A percentile compares a stretch with the other conserved stretches of the same genome.
Conservation (phyloP, 345 rosid genomes). For the Gossypium ekmanianum region DNA sequence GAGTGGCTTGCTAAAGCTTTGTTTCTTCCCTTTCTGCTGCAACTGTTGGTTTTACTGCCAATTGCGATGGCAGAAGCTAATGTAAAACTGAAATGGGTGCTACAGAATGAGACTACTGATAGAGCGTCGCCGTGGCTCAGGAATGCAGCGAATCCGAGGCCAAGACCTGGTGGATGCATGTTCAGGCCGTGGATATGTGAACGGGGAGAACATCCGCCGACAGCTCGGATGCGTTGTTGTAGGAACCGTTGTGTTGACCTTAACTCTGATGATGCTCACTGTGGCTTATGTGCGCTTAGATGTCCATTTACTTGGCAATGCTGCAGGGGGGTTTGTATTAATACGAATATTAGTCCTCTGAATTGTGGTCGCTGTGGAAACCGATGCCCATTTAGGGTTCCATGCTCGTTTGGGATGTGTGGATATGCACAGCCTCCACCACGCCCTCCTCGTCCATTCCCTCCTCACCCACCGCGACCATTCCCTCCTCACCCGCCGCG, state of each 20-base stretch:
- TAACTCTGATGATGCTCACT: constrained; percentile 34
- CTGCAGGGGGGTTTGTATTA: constrained; percentile 39
- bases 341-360: constrained; percentile 27
- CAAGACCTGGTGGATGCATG: constrained; percentile 33
- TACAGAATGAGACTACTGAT: not conserved
- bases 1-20: constrained; percentile 17
- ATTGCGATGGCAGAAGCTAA: constrained; percentile 5
- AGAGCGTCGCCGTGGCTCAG: constrained; percentile 38
- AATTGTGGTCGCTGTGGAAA: constrained; percentile 49
- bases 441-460: constrained; percentile 8
- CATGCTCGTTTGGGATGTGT: constrained; percentile 48
- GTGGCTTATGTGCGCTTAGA: constrained; percentile 39
- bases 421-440: constrained; percentile 38
- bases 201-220: constrained; percentile 18
- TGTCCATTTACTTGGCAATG: constrained; percentile 52
- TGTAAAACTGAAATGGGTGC: constrained; percentile 1
- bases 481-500: not conserved
- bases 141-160: constrained; percentile 16
- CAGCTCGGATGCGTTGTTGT: constrained; percentile 42
- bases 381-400: constrained; percentile 36
- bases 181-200: constrained; percentile 41
- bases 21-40: constrained; percentile 12
- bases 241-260: constrained; percentile 47
- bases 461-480: not conserved
- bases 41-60: constrained; percentile 1